Conservation (phyloP, 176 grass and related monocot genomes). For the Miscanthus lutarioriparius region DNA sequence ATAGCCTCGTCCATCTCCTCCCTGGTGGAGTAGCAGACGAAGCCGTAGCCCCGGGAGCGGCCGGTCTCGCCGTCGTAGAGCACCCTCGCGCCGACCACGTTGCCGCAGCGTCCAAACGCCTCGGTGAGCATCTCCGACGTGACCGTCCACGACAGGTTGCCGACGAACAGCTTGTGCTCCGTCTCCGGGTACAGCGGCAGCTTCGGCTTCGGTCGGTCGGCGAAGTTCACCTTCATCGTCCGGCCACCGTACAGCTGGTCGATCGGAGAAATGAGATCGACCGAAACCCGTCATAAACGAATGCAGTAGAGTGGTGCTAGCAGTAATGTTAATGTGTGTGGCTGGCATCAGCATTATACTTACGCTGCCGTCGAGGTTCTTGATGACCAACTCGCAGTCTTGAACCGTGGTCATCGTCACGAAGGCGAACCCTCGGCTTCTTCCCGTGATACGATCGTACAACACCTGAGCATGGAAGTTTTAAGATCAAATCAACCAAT, state of each 20-base stretch:
- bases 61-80: slow-evolving; percentile 85
- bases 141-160: slow-evolving; percentile 86
- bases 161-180: slow-evolving; percentile 85
- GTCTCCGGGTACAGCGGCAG: slow-evolving; percentile 71
- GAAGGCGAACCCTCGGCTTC: slow-evolving; percentile 95
- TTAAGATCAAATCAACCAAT: background rate
- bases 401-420: slow-evolving; percentile 83
- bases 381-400: slow-evolving; percentile 77
- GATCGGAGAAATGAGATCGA: background rate
- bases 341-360: background rate
- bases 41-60: slow-evolving; percentile 76
- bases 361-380: slow-evolving; percentile 83
- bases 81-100: slow-evolving; percentile 71
- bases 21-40: slow-evolving; percentile 79
- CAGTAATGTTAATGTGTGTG: background rate
- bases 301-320: background rate
- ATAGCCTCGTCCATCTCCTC: slow-evolving; percentile 90
- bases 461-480: slow-evolving; percentile 55
- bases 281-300: background rate
- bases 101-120: slow-evolving; percentile 62
- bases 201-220: slow-evolving; percentile 72
- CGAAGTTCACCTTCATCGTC: slow-evolving; percentile 89
- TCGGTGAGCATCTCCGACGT: slow-evolving; percentile 67
- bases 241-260: slow-evolving; percentile 74
- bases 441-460: slow-evolving; percentile 77